Evolutionary conservation across 2,329 filamentous ascomycete species (phyloP).

Genomic region (Colletotrichum magnum): DNA sequence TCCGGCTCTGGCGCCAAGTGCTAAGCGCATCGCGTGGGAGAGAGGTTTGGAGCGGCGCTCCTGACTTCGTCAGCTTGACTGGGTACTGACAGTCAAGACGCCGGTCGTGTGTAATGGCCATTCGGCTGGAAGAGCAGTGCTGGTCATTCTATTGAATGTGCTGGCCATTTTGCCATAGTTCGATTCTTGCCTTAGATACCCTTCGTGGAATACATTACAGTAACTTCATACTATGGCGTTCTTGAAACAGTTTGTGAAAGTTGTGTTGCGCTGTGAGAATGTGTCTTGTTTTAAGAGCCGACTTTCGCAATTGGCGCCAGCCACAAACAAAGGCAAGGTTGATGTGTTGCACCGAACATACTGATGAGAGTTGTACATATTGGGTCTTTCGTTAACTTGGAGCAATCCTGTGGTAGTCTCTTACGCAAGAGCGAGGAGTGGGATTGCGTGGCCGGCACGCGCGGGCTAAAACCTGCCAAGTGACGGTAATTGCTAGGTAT

Average conservation of each 20-base stretch:
- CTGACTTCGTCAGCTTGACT: not conserved
- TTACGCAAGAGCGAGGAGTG: too few species aligned
- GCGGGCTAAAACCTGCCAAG: too few species aligned
- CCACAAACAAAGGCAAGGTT: too few species aligned
- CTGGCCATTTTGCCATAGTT: conserved; percentile 14
- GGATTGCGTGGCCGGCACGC: too few species aligned
- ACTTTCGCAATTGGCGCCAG: too few species aligned
- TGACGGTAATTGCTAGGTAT: too few species aligned
- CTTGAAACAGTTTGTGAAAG: not conserved
- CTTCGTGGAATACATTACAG: conserved; percentile 20
- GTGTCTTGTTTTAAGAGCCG: too few species aligned
- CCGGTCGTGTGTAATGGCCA: conserved; percentile 1
- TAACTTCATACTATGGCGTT: not conserved
- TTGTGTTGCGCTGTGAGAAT: too few species aligned
- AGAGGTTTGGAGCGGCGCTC: conserved; percentile 4
- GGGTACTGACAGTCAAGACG: not conserved
- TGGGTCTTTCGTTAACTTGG: too few species aligned
- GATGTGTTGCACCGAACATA: too few species aligned
- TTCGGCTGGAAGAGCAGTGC: not conserved
- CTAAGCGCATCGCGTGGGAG: conserved; percentile 1
- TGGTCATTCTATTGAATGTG: not conserved
- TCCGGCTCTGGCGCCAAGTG: conserved; percentile 38
- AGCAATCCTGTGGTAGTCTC: too few species aligned
- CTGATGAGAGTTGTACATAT: too few species aligned
- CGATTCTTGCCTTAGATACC: conserved; percentile 31